Evolutionary conservation across 2,329 filamentous ascomycete species (phyloP), one percentile per base, ranked within the genome.

Genomic region (Fusarium multiceps): DNA sequence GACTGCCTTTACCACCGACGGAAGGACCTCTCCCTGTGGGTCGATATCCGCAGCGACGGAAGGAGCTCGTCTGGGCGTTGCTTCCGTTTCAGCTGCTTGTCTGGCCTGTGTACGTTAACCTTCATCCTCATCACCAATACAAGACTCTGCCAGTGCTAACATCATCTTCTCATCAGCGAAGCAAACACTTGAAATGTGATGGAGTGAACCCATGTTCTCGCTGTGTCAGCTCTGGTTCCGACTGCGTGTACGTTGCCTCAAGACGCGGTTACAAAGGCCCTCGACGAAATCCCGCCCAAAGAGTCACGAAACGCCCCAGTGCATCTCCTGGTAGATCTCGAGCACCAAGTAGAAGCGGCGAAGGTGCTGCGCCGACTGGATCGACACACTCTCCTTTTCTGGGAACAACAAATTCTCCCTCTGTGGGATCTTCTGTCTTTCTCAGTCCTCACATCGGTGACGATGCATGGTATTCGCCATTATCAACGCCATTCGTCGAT

Each of bases 101-200:
- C 79, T 88, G 47, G 83, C 83, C 59, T 88, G 86, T 77, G 86
- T 88, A 81, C 80, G 85, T 80, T 32, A 34, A 32, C 13, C 37
- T 55, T 21, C 32, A 20, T 13, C 16, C 12, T 6, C 20, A 10
- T 27, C 25, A 43, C 28, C 59, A 23, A 48, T 14, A 21, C 21
- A 21, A 20, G 27, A 18, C 7, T 34, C 9, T 21, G 25, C 37
- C 30, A 54, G 40, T 43, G 18, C 69, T 70, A 40, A 72, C 62
- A 45, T 57, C 21, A 16, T 34, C 28, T 27, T 27, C 37, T 14
- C 25, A 27, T 34, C 75, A 89, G 87, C 83, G 87, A 54, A 81
- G 76, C 68, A 89, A 92, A 75, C 92, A 94, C 78, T 84, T 94
- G 50, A 94, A 93, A 77, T 94, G 92, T 77, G 90, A 94, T 78